Evolutionary conservation across 257 asterid genomes (phyloP).

Genomic region (Przewalskia tangutica): DNA sequence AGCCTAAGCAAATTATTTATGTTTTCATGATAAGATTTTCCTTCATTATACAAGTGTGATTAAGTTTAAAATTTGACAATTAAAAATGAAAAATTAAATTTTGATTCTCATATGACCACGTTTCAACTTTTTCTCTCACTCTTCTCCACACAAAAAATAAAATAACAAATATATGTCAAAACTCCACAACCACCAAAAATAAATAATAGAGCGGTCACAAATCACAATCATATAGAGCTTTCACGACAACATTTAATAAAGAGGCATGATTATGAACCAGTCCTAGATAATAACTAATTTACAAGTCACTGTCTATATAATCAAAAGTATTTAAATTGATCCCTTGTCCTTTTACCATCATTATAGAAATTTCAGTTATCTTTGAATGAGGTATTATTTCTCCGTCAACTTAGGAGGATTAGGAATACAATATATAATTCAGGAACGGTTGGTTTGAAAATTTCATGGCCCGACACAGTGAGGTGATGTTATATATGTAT

Average conservation of each 20-base stretch:
- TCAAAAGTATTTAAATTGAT: not conserved
- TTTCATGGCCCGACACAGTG: too few species aligned
- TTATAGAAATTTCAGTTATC: not conserved
- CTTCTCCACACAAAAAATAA: not conserved
- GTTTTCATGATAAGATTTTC: too few species aligned
- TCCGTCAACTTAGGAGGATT: too few species aligned
- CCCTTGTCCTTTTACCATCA: not conserved
- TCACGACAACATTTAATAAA: not conserved
- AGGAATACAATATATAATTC: too few species aligned
- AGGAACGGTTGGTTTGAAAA: too few species aligned
- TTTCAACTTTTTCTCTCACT: not conserved
- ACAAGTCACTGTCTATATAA: not conserved
- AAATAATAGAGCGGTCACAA: not conserved
- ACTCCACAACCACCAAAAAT: not conserved
- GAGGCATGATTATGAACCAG: not conserved
- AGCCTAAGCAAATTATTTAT: too few species aligned
- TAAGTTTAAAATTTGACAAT: too few species aligned
- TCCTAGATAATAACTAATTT: not conserved
- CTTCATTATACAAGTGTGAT: too few species aligned
- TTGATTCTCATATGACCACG: not conserved
- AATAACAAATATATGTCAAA: not conserved
- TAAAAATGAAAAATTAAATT: too few species aligned
- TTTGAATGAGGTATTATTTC: too few species aligned
- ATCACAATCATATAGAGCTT: not conserved
- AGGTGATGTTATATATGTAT: too few species aligned